These are phyloP conservation scores for Termitomyces sp. DNA, from an alignment of 768 basidiomycete genomes.

Conservation along the genomic window DNA sequence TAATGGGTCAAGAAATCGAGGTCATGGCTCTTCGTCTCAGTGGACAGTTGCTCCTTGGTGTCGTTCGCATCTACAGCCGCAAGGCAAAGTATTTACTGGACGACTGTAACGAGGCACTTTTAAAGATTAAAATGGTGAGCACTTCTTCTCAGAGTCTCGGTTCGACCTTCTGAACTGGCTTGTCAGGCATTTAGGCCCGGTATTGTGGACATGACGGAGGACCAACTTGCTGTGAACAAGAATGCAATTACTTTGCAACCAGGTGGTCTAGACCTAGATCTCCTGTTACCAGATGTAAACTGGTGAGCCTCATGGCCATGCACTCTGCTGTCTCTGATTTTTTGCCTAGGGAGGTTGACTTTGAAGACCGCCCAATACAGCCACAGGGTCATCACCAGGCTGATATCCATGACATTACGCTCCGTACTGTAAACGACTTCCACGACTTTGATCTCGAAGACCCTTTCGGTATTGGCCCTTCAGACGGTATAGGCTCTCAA, in stretches of 20 bases:
- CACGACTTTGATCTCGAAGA: conserved; percentile 60
- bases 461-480: conserved; percentile 74
- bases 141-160: neutral
- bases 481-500: conserved; percentile 82
- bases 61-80: conserved; percentile 94
- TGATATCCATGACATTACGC: conserved; percentile 82
- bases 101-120: conserved; percentile 93
- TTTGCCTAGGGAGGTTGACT: conserved; percentile 65
- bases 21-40: conserved; percentile 94
- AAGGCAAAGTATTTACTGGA: conserved; percentile 98
- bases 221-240: conserved; percentile 81
- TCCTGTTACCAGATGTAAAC: conserved; percentile 73
- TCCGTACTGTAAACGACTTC: conserved; percentile 70
- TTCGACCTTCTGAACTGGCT: neutral
- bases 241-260: conserved; percentile 85
- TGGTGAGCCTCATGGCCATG: conserved; percentile 41
- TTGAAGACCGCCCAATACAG: conserved; percentile 60
- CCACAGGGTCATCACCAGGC: conserved; percentile 78
- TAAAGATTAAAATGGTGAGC: conserved; percentile 90
- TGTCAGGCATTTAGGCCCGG: conserved; percentile 89
- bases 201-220: conserved; percentile 93
- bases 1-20: conserved; percentile 90
- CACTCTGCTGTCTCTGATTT: conserved; percentile 5
- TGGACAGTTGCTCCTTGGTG: conserved; percentile 92
- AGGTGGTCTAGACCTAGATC: conserved; percentile 72